Evolutionary conservation across 2,329 filamentous ascomycete species (phyloP).

Genomic region (Sclerotinia subarctica): DNA sequence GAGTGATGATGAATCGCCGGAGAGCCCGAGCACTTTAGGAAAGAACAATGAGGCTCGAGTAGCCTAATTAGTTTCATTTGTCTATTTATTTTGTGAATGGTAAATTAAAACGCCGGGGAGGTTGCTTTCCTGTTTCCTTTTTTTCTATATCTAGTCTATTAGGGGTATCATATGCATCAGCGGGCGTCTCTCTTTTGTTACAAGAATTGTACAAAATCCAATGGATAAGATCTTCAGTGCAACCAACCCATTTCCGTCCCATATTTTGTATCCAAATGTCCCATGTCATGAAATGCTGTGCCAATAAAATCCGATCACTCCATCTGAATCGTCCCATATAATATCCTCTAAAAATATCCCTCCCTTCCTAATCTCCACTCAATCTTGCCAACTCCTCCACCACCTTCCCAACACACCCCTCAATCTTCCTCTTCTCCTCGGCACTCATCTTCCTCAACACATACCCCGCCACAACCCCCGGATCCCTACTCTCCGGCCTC

Average conservation of each 20-base stretch:
- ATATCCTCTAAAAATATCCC: not conserved
- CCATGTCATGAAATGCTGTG: not conserved
- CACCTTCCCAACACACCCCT: conserved; percentile 32
- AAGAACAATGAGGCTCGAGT: conserved; percentile 42
- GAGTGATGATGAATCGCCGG: conserved; percentile 75
- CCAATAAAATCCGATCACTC: not conserved
- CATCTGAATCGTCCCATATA: not conserved
- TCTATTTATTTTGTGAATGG: conserved; percentile 13
- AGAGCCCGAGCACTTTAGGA: conserved; percentile 50
- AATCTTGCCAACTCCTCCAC: conserved; percentile 32
- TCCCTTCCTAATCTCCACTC: conserved; percentile 9
- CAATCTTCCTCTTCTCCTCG: conserved; percentile 33
- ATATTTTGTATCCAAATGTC: not conserved
- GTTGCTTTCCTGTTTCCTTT: not conserved
- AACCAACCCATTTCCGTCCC: not conserved
- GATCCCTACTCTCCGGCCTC: conserved; percentile 68
- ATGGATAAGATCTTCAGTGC: not conserved
- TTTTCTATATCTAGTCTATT: conserved; percentile 15
- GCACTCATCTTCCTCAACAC: conserved; percentile 56
- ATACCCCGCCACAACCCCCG: conserved; percentile 67
- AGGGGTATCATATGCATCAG: conserved; percentile 15
- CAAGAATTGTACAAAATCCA: conserved; percentile 6
- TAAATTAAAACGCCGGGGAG: conserved; percentile 1
- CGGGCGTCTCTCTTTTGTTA: conserved; percentile 13
- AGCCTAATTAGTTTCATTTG: conserved; percentile 24